These are phyloP conservation scores for Paramecium primaurelia DNA, from an alignment of 73 alveolate species.

Conservation along the genomic window DNA sequence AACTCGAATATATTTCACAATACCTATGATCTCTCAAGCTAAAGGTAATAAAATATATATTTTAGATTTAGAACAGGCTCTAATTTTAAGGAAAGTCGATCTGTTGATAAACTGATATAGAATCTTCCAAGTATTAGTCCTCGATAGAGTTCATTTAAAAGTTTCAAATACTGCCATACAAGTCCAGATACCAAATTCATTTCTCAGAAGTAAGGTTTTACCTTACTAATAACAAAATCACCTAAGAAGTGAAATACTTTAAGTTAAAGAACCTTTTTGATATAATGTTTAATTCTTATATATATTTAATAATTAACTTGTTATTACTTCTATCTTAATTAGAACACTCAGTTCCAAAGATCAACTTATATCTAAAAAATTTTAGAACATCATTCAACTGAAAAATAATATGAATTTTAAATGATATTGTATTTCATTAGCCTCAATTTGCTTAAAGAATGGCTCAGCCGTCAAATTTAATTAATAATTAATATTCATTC, in stretches of 20 bases:
- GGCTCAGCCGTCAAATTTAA: not conserved
- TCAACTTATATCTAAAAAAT: not conserved
- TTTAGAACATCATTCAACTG: not conserved
- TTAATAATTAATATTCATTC: not conserved
- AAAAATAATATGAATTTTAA: not conserved
- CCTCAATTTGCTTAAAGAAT: not conserved
- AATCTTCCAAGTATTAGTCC: not conserved
- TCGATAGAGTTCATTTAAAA: not conserved
- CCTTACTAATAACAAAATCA: not conserved
- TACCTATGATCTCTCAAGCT: not conserved
- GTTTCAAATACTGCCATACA: not conserved
- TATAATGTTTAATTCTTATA: not conserved
- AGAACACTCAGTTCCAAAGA: not conserved
- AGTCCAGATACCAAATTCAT: slow-evolving; percentile 15
- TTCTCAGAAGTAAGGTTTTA: not conserved
- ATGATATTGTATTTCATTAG: not conserved
- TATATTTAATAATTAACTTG: not conserved
- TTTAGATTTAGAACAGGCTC: not conserved
- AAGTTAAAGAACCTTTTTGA: not conserved
- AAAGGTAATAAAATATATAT: not conserved
- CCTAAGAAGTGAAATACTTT: not conserved
- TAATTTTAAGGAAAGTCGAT: not conserved
- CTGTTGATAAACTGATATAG: not conserved
- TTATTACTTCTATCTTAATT: not conserved
- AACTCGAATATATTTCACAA: not conserved